Percentiles rank a stretch among this genome's conserved stretches.
Conservation (phyloP, 2,329 filamentous ascomycete species). For the Chaetoscypha palmicola region DNA sequence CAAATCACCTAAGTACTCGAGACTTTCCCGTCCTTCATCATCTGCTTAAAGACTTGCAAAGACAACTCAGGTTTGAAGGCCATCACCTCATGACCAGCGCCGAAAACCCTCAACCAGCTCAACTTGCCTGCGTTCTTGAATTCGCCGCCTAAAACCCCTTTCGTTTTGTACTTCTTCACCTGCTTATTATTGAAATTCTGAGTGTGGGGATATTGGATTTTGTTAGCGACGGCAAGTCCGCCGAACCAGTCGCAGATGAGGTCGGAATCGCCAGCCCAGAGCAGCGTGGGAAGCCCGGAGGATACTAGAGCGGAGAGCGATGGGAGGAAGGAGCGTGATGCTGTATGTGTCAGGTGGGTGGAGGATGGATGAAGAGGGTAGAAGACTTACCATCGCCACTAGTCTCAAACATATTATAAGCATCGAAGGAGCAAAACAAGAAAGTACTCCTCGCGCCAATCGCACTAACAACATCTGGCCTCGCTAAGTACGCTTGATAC, state of each 20-base stretch:
- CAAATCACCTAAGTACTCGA: slow-evolving; percentile 29
- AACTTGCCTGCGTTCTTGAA: slow-evolving; percentile 46
- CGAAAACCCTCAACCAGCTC: slow-evolving; percentile 42
- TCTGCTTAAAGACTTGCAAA: slow-evolving; percentile 42
- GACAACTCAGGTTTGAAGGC: slow-evolving; percentile 35
- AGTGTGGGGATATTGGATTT: slow-evolving; percentile 37
- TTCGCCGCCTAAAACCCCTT: slow-evolving; percentile 39
- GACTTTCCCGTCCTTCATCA: slow-evolving; percentile 33
- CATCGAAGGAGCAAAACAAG: slow-evolving; percentile 34
- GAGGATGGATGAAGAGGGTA: slow-evolving; percentile 6
- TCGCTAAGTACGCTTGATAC: slow-evolving; percentile 37
- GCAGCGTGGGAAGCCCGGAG: slow-evolving; percentile 41
- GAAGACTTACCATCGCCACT: slow-evolving; percentile 35
- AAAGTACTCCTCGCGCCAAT: slow-evolving; percentile 41
- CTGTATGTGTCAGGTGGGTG: slow-evolving; percentile 9
- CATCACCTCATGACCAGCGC: slow-evolving; percentile 36
- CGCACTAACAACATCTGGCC: slow-evolving; percentile 32
- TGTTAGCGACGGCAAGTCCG: slow-evolving; percentile 40
- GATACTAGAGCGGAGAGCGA: slow-evolving; percentile 40
- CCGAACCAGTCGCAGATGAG: slow-evolving; percentile 54
- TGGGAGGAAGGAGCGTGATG: slow-evolving; percentile 38
- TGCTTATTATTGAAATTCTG: slow-evolving; percentile 35
- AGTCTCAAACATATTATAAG: slow-evolving; percentile 33
- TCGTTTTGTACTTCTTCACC: slow-evolving; percentile 40
- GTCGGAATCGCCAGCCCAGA: slow-evolving; percentile 52